phyloP scores from a whole-genome alignment of 805 yeast species.

The Cyberlindnera maclurae region DNA sequence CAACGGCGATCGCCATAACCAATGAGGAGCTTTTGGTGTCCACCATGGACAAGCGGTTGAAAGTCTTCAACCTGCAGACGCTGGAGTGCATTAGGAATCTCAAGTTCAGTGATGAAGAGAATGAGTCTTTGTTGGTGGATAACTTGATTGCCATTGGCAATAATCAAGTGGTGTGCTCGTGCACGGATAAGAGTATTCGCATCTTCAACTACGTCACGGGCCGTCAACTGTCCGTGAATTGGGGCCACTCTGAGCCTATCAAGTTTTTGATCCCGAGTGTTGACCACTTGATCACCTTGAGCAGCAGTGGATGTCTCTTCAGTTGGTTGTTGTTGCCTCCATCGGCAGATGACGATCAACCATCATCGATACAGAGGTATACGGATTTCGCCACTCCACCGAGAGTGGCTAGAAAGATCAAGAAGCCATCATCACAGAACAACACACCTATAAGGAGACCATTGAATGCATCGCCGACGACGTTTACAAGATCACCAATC shows the following conservation, averaged over 20 bases:
- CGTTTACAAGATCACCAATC: background rate
- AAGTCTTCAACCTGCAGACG: conserved; percentile 30
- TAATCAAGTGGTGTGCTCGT: conserved; percentile 33
- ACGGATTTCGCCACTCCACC: conserved; percentile 17
- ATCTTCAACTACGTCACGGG: conserved; percentile 40
- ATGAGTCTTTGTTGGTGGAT: conserved; percentile 40
- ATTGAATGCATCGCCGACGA: conserved; percentile 6
- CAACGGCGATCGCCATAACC: conserved; percentile 33
- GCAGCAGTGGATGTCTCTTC: conserved; percentile 50
- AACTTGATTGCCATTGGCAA: conserved; percentile 28
- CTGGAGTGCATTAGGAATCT: conserved; percentile 31
- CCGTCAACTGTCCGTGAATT: conserved; percentile 39
- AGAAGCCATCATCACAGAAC: conserved; percentile 10
- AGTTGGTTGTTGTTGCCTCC: conserved; percentile 34
- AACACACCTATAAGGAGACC: conserved; percentile 11
- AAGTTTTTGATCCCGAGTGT: conserved; percentile 24
- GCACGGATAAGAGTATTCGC: conserved; percentile 53
- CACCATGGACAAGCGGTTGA: conserved; percentile 42
- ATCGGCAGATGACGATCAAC: background rate
- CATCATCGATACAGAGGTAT: conserved; percentile 13
- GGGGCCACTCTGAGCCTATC: conserved; percentile 56
- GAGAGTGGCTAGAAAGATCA: conserved; percentile 23
- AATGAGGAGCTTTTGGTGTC: conserved; percentile 40
- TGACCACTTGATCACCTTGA: conserved; percentile 33
- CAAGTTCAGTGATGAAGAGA: conserved; percentile 35